Percentiles rank a stretch among this genome's conserved stretches.
These are phyloP conservation scores for Sutorius eximius DNA, from an alignment of 1,284 basidiomycete species.

Conservation along the genomic window DNA sequence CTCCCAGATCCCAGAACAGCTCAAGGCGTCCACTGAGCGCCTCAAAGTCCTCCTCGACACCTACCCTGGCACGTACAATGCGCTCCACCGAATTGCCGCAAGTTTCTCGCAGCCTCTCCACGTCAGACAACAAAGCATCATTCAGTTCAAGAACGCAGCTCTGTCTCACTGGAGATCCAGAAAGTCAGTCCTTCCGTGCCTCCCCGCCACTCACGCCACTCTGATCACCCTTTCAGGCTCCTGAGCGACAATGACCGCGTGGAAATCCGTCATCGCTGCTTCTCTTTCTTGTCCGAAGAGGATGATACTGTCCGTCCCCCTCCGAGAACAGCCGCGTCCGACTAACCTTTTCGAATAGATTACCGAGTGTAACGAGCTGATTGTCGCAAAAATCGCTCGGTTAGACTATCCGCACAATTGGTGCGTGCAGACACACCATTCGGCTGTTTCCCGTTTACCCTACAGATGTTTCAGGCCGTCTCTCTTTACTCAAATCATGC, in stretches of 20 bases:
- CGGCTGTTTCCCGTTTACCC: not conserved
- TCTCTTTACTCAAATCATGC: slow-evolving; percentile 58
- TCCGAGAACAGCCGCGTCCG: slow-evolving; percentile 2
- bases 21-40: slow-evolving; percentile 59
- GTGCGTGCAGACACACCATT: slow-evolving; percentile 39
- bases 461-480: slow-evolving; percentile 49
- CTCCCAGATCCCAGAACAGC: slow-evolving; percentile 62
- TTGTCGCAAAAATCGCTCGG: slow-evolving; percentile 70
- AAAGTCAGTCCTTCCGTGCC: slow-evolving; percentile 47
- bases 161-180: slow-evolving; percentile 67
- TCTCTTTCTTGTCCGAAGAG: slow-evolving; percentile 65
- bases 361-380: slow-evolving; percentile 67
- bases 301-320: slow-evolving; percentile 61
- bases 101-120: slow-evolving; percentile 54
- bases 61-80: slow-evolving; percentile 63
- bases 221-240: slow-evolving; percentile 44
- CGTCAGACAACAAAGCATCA: slow-evolving; percentile 75
- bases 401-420: slow-evolving; percentile 69
- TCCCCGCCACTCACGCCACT: slow-evolving; percentile 3
- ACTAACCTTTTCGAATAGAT: slow-evolving; percentile 47
- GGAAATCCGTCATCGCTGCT: slow-evolving; percentile 57
- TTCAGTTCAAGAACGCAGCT: slow-evolving; percentile 79
- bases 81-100: slow-evolving; percentile 70
- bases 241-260: slow-evolving; percentile 62
- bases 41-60: slow-evolving; percentile 65